A percentile compares a stretch with the other conserved stretches of the same genome.
Evolutionary conservation across 306 rosid genomes (phyloP).

Genomic region (Canavalia ensiformis): DNA sequence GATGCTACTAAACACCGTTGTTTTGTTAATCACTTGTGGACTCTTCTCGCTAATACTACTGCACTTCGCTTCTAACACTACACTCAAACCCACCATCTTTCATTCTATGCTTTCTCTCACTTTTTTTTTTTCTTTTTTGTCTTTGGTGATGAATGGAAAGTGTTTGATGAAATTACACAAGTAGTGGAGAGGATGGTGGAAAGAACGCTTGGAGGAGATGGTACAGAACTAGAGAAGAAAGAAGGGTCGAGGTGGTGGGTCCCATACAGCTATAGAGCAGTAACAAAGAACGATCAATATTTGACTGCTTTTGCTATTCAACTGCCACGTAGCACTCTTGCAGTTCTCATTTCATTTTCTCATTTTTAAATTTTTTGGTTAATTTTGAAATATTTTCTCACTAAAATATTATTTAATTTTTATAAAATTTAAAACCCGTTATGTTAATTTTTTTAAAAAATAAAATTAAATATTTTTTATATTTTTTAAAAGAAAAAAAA

Average conservation of each 20-base stretch:
- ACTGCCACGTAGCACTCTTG: slow-evolving; percentile 65
- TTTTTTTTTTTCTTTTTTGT: background rate
- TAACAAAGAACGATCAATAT: slow-evolving; percentile 67
- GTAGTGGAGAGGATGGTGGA: slow-evolving; percentile 4
- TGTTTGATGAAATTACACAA: background rate
- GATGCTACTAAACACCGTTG: slow-evolving; percentile 56
- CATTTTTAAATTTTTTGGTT: background rate
- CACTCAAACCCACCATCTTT: slow-evolving; percentile 80
- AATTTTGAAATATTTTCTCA: background rate
- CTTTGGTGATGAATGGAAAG: slow-evolving; percentile 14
- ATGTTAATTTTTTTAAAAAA: too few relatives aligned
- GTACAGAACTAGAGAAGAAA: slow-evolving; percentile 1
- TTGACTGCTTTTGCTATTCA: slow-evolving; percentile 65
- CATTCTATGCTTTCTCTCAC: slow-evolving; percentile 41
- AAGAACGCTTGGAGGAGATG: background rate
- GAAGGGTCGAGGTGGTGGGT: slow-evolving; percentile 51
- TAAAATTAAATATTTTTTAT: too few relatives aligned
- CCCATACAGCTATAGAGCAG: slow-evolving; percentile 74
- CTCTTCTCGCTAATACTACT: slow-evolving; percentile 40
- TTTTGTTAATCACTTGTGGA: slow-evolving; percentile 75
- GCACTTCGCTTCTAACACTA: slow-evolving; percentile 73
- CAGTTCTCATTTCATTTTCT: slow-evolving; percentile 33
- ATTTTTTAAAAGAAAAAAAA: too few relatives aligned
- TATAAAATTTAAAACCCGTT: too few relatives aligned
- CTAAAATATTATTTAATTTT: too few relatives aligned